phyloP scores from a whole-genome alignment of 2,329 filamentous ascomycete genomes.

The Incumbomyces lentus region DNA sequence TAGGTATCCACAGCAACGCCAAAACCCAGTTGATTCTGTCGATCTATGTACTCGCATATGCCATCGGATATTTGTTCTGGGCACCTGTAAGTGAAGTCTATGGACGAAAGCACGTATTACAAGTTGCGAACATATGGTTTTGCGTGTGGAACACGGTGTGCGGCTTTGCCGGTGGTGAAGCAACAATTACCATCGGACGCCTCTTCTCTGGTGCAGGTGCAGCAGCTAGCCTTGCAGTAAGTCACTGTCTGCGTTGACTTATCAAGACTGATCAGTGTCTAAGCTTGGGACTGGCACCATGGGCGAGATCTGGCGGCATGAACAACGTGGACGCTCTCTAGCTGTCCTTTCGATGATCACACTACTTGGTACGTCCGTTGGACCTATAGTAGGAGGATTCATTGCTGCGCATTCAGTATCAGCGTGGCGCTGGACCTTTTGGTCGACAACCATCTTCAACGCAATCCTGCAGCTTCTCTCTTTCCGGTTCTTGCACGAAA shows the following conservation, averaged over 20 bases:
- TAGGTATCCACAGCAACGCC: constrained; percentile 21
- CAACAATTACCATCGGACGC: constrained; percentile 39
- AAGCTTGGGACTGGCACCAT: constrained; percentile 30
- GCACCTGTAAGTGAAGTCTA: constrained; percentile 40
- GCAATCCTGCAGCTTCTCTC: constrained; percentile 48
- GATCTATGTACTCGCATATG: constrained; percentile 37
- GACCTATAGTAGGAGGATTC: constrained; percentile 52
- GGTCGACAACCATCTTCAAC: constrained; percentile 48
- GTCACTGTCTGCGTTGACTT: too few species aligned
- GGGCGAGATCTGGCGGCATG: constrained; percentile 45
- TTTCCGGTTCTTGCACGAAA: constrained; percentile 48
- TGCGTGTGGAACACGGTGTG: constrained; percentile 44
- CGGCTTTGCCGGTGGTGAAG: constrained; percentile 38
- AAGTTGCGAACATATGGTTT: constrained; percentile 39
- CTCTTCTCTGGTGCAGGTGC: constrained; percentile 44
- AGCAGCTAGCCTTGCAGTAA: constrained; percentile 33
- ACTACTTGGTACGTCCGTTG: constrained; percentile 41
- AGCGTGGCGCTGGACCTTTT: constrained; percentile 26
- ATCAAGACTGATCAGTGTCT: too few species aligned
- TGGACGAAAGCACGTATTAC: constrained; percentile 38
- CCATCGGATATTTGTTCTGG: constrained; percentile 34
- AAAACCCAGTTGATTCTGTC: constrained; percentile 21
- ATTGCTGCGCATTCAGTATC: constrained; percentile 35
- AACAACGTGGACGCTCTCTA: constrained; percentile 49
- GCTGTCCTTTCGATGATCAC: constrained; percentile 49